Conservation (phyloP, 768 basidiomycete genomes). For the Mycena leptocephala region DNA sequence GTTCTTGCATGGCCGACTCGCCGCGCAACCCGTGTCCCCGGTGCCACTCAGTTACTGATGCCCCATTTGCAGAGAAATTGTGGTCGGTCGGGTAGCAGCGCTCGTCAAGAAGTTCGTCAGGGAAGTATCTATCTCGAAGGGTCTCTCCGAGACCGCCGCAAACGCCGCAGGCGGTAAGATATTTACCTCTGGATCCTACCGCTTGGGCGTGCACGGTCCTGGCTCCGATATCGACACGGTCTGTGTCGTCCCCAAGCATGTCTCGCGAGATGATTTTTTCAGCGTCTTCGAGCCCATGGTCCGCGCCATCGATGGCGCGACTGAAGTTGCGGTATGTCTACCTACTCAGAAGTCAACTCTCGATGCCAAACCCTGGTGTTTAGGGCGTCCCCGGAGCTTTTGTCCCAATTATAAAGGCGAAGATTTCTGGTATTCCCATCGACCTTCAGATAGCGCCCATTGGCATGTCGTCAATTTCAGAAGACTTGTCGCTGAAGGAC, state of each 20-base stretch:
- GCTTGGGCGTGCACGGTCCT: slow-evolving; percentile 96
- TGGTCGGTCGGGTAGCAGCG: slow-evolving; percentile 91
- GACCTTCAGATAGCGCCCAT: slow-evolving; percentile 95
- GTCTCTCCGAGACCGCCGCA: slow-evolving; percentile 91
- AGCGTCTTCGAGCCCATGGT: slow-evolving; percentile 92
- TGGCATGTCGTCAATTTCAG: slow-evolving; percentile 89
- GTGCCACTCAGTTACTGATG: not conserved
- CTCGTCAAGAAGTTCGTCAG: slow-evolving; percentile 95
- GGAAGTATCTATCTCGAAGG: slow-evolving; percentile 82
- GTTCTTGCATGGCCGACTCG: not conserved
- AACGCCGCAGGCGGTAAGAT: slow-evolving; percentile 96
- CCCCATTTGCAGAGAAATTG: slow-evolving; percentile 80
- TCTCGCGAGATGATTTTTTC: slow-evolving; percentile 96
- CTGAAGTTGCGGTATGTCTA: slow-evolving; percentile 87
- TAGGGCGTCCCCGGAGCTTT: slow-evolving; percentile 98
- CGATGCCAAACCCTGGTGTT: not conserved
- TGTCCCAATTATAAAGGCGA: slow-evolving; percentile 94
- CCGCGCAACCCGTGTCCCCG: not conserved
- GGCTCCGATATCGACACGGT: slow-evolving; percentile 97
- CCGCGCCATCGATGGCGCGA: slow-evolving; percentile 83
- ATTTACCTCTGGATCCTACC: slow-evolving; percentile 98
- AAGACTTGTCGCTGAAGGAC: slow-evolving; percentile 91
- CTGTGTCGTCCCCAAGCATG: slow-evolving; percentile 96
- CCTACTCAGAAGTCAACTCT: not conserved
- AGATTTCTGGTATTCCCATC: slow-evolving; percentile 92